A percentile compares a stretch with the other conserved stretches of the same genome.
Conservation (phyloP, 169 alveolate genomes). For the Fabrea salina region DNA sequence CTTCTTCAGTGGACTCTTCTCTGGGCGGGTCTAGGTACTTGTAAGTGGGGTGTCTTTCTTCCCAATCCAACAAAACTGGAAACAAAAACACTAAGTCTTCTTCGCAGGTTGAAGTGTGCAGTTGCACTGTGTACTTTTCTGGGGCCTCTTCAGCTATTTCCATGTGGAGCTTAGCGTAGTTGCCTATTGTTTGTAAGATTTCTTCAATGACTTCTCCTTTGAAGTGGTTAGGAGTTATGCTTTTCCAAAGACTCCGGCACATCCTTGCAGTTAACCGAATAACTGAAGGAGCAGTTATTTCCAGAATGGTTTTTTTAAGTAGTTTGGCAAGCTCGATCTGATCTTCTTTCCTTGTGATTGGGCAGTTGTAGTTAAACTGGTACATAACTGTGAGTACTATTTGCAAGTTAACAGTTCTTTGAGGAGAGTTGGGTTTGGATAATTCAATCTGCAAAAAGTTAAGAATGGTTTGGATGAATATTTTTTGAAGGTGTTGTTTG, state of each 20-base stretch:
- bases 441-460: not conserved
- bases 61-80: slow-evolving; percentile 18
- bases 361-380: not conserved
- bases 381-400: not conserved
- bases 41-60: slow-evolving; percentile 18
- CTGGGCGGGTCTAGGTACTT: not conserved
- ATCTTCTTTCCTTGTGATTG: not conserved
- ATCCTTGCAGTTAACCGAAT: slow-evolving; percentile 14
- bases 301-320: not conserved
- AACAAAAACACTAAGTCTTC: slow-evolving; percentile 20
- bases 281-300: not conserved
- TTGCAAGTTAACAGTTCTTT: not conserved
- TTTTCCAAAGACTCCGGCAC: not conserved
- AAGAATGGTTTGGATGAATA: not conserved
- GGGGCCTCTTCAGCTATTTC: not conserved
- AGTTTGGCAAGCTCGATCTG: not conserved
- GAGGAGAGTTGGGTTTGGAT: not conserved
- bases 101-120: not conserved
- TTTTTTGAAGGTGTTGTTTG: not conserved
- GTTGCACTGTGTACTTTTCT: not conserved
- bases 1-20: not conserved
- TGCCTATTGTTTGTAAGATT: not conserved
- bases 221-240: not conserved
- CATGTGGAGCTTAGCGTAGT: not conserved
- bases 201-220: not conserved